Conservation (phyloP, 352 stramenopile species). For the Phytophthora constricta region DNA sequence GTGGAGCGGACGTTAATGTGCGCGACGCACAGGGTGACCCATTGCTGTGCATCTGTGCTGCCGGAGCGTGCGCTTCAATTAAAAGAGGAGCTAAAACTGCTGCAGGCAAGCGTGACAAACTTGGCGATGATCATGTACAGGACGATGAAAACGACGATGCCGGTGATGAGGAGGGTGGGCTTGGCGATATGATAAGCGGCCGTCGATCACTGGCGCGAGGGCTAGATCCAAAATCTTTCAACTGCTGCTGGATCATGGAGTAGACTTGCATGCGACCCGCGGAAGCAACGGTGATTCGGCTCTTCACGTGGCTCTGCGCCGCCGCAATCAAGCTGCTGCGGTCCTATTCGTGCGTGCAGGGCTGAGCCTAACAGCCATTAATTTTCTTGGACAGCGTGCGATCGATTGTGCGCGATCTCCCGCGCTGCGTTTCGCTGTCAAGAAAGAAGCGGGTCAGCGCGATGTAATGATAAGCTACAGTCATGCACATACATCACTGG, state of each 20-base stretch:
- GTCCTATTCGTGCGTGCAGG: slow-evolving; percentile 74
- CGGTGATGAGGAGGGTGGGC: slow-evolving; percentile 32
- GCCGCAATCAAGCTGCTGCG: slow-evolving; percentile 70
- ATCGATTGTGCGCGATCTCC: slow-evolving; percentile 77
- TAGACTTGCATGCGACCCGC: slow-evolving; percentile 63
- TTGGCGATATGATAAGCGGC: slow-evolving; percentile 28
- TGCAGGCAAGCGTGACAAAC: slow-evolving; percentile 29
- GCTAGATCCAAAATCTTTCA: slow-evolving; percentile 65
- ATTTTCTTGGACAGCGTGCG: slow-evolving; percentile 68
- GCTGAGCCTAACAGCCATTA: slow-evolving; percentile 67
- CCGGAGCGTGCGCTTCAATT: slow-evolving; percentile 45
- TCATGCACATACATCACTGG: slow-evolving; percentile 74
- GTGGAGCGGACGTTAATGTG: slow-evolving; percentile 65
- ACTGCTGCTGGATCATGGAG: slow-evolving; percentile 50
- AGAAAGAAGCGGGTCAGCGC: slow-evolving; percentile 82
- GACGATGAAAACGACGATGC: slow-evolving; percentile 32
- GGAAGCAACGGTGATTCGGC: slow-evolving; percentile 75
- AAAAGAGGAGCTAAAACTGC: slow-evolving; percentile 28
- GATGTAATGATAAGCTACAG: slow-evolving; percentile 91
- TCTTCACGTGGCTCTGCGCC: slow-evolving; percentile 76
- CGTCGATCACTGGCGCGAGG: slow-evolving; percentile 37
- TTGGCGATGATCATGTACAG: slow-evolving; percentile 28
- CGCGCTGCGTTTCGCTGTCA: slow-evolving; percentile 80
- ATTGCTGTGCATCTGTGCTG: slow-evolving; percentile 71
- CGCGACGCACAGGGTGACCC: slow-evolving; percentile 69